Base-by-base conservation (phyloP, 2,329 filamentous ascomycete species). In the Aspergillus spinulosporus region DNA sequence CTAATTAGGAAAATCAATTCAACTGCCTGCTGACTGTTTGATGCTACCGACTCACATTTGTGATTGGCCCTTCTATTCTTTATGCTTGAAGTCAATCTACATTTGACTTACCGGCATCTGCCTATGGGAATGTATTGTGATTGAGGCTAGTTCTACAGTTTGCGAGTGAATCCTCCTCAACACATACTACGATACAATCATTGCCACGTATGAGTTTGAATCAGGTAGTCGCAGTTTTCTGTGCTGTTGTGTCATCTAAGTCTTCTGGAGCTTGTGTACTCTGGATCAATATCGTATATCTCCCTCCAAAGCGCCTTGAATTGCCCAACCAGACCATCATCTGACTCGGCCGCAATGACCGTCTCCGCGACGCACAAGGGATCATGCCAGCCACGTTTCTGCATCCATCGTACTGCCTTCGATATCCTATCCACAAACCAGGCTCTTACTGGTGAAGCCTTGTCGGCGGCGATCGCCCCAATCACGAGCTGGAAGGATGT, bases 1-100 rank as follows among this genome's bases (percentile, higher is more conserved):
- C 52, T 14, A 11, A 50, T 56, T 40, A 39, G 53, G 53, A 56
- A 56, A 51, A 51, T 56, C 40, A 56, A 40, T 44, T 54, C 15
- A 15, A n/a, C 0, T 7, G 4, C 29, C 21, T 21, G 21, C 21
- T 21, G 21, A 21, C 21, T 21, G 21, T 21, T 21, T 21, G 21
- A 21, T 21, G 21, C 21, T 21, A 21, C 21, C 21, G 21, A 21
- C 21, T 21, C 21, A 21, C 21, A 21, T 21, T 21, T 21, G 21
- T 21, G 21, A 21, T 21, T 21, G 21, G 21, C 21, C 21, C 21
- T 21, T 21, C 21, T 21, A 21, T 21, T 21, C 21, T 21, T 21
- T 21, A 21, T 21, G 21, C 21, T 21, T 21, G 21, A 21, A 21
- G 21, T 21, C 21, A 21, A 21, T 21, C 21, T 21, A 21, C 21